Percentiles rank a stretch among this genome's conserved stretches.
Evolutionary conservation across 2,329 filamentous ascomycete species (phyloP).

Genomic region (Polytolypa hystricis): DNA sequence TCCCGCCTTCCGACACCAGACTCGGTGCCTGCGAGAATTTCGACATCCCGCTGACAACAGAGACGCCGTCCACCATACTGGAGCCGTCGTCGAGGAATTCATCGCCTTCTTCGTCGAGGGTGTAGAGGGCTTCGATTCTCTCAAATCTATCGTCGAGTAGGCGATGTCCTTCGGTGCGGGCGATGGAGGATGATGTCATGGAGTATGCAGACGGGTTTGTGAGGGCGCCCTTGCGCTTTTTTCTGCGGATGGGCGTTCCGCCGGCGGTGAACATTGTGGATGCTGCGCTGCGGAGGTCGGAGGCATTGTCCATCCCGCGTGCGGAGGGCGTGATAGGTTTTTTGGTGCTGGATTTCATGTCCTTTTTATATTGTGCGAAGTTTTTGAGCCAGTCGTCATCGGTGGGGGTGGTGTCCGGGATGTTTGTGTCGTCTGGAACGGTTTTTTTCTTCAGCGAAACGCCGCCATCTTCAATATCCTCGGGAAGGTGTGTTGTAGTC

Average conservation of each 20-base stretch:
- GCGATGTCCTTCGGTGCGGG: slow-evolving; percentile 75
- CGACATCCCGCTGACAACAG: slow-evolving; percentile 33
- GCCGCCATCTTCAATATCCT: slow-evolving; percentile 17
- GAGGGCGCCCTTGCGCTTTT: slow-evolving; percentile 91
- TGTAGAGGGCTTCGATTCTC: slow-evolving; percentile 72
- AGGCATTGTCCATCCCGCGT: slow-evolving; percentile 28
- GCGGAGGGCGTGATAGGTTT: slow-evolving; percentile 26
- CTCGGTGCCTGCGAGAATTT: slow-evolving; percentile 51
- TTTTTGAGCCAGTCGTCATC: slow-evolving; percentile 82
- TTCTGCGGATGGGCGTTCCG: slow-evolving; percentile 54
- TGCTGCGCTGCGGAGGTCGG: slow-evolving; percentile 31
- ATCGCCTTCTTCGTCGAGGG: slow-evolving; percentile 48
- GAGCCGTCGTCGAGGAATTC: slow-evolving; percentile 36
- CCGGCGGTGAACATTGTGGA: slow-evolving; percentile 47
- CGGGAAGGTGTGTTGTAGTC: background rate
- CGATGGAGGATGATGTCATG: slow-evolving; percentile 80
- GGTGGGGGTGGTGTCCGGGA: slow-evolving; percentile 42
- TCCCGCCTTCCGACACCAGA: slow-evolving; percentile 27
- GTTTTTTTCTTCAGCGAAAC: slow-evolving; percentile 15
- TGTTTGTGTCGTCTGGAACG: slow-evolving; percentile 25
- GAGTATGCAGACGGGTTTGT: slow-evolving; percentile 80
- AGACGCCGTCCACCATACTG: slow-evolving; percentile 33
- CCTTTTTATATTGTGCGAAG: slow-evolving; percentile 89
- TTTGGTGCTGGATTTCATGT: slow-evolving; percentile 48
- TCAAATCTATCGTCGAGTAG: slow-evolving; percentile 87